Evolutionary conservation across 805 yeast species (phyloP), one percentile per base, ranked within the genome.

Genomic region (Barnettozyma sucrosica): DNA sequence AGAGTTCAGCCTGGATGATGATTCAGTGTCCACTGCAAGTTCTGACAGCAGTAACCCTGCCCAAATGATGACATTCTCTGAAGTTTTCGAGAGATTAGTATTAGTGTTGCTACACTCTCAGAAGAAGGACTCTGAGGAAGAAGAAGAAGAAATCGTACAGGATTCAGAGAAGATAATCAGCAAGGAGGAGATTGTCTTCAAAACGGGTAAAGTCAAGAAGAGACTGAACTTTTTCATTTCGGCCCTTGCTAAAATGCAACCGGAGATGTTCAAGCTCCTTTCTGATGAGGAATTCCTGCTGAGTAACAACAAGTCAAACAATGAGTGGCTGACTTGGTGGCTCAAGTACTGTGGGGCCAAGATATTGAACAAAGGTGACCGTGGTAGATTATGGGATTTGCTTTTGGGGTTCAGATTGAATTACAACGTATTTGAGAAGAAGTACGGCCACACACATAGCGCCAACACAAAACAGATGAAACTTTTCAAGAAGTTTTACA

Each of bases 281-380:
- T 81, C 80, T 34, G 95, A 88, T 58, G 97, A 90, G 56, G 89
- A 85, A 50, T 47, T 39, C n/a, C 76, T 85, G 23, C 65, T 85
- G 41, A 80, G 80, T 54, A 71, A 75, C 38, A 71, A 74, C 38
- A 72, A 79, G 50, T 43, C 50, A 16, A 89, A 85, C 52, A 93
- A 87, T 55, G 89, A 83, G 60, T 90, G 97, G 97, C 70, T 89
- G 23, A 75, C 88, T 36, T 90, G 96, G 96, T 90, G 97, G 97
- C 71, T 90, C 53, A 88, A 89, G 61, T 90, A 86, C 75, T 79
- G 87, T 59, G 97, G 97, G 19, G 79, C 93, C 13, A 86, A 86
- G 65, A 89, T 84, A 7, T 80, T 95, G 77, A 83, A 89, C 39
- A 76, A 85, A 51, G 74, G 73, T 49, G 96, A 89, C 64, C 68